Evolutionary conservation across 805 yeast genomes (phyloP).

Genomic region (Cyberlindnera xishuangbannaensis): DNA sequence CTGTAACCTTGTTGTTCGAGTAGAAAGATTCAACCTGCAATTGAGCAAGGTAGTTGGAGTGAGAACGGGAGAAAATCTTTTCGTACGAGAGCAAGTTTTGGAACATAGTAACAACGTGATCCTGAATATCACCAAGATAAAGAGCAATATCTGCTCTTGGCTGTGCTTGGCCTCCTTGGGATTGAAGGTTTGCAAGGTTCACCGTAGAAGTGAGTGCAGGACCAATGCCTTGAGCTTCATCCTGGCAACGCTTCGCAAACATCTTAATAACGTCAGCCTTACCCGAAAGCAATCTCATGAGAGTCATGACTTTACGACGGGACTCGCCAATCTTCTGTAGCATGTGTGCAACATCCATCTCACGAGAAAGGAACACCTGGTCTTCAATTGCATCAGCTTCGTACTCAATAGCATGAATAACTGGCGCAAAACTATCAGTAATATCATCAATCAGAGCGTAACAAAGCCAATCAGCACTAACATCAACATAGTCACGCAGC

Average conservation of each 20-base stretch:
- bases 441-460: conserved; percentile 80
- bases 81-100: conserved; percentile 87
- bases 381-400: conserved; percentile 78
- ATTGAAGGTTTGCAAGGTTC: conserved; percentile 31
- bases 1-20: conserved; percentile 79
- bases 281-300: conserved; percentile 83
- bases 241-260: conserved; percentile 94
- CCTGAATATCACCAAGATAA: conserved; percentile 93
- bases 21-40: conserved; percentile 88
- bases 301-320: conserved; percentile 85
- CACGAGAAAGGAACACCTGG: conserved; percentile 77
- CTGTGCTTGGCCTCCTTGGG: conserved; percentile 32
- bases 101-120: conserved; percentile 93
- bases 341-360: conserved; percentile 71
- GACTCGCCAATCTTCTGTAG: conserved; percentile 81
- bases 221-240: conserved; percentile 41
- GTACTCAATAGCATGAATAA: conserved; percentile 67
- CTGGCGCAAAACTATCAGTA: conserved; percentile 81
- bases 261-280: conserved; percentile 95
- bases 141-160: conserved; percentile 91
- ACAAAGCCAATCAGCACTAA: conserved; percentile 77
- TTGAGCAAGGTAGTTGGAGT: conserved; percentile 88
- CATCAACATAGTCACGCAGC: conserved; percentile 70
- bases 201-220: conserved; percentile 35
- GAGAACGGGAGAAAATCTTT: conserved; percentile 87